A percentile compares a stretch with the other conserved stretches of the same genome.
These are phyloP conservation scores for Globisporangium lucens DNA, from an alignment of 352 stramenopile genomes.

Conservation along the genomic window DNA sequence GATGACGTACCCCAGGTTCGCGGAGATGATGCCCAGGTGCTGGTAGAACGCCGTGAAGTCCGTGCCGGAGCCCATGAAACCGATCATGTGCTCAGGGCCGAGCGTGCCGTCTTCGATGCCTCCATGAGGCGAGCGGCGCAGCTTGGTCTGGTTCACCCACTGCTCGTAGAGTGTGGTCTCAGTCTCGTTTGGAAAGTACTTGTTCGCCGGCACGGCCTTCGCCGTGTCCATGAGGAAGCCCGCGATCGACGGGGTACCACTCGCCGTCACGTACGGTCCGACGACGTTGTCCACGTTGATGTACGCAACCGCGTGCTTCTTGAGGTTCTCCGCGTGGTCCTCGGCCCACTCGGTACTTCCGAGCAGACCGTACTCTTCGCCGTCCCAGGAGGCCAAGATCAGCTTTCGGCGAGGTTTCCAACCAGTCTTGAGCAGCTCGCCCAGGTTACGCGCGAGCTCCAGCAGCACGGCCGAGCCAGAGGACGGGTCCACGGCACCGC, in stretches of 20 bases:
- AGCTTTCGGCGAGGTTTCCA: constrained; percentile 78
- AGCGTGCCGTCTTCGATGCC: constrained; percentile 20
- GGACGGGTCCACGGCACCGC: constrained; percentile 83
- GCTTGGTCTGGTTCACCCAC: constrained; percentile 32
- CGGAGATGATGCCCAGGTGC: constrained; percentile 71
- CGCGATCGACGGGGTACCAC: constrained; percentile 70
- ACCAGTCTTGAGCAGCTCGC: constrained; percentile 52
- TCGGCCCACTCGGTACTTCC: constrained; percentile 85
- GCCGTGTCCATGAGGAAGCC: constrained; percentile 52
- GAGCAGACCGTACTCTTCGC: constrained; percentile 82
- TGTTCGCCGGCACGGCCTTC: constrained; percentile 56
- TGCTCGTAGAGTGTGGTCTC: constrained; percentile 36
- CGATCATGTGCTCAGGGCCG: constrained; percentile 36
- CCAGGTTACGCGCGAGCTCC: constrained; percentile 78
- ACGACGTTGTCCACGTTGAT: constrained; percentile 84
- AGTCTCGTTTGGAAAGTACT: constrained; percentile 26
- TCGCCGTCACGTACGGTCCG: constrained; percentile 45
- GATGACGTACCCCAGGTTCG: constrained; percentile 59
- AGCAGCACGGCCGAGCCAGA: constrained; percentile 76
- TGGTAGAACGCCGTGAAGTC: constrained; percentile 81
- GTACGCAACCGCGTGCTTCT: constrained; percentile 67
- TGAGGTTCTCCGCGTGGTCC: constrained; percentile 44
- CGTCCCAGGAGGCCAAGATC: constrained; percentile 80
- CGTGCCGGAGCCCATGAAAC: constrained; percentile 49
- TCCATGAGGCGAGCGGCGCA: constrained; percentile 17